phyloP scores from a whole-genome alignment of 2,329 filamentous ascomycete species.

The Sordariomycetes sp. region DNA sequence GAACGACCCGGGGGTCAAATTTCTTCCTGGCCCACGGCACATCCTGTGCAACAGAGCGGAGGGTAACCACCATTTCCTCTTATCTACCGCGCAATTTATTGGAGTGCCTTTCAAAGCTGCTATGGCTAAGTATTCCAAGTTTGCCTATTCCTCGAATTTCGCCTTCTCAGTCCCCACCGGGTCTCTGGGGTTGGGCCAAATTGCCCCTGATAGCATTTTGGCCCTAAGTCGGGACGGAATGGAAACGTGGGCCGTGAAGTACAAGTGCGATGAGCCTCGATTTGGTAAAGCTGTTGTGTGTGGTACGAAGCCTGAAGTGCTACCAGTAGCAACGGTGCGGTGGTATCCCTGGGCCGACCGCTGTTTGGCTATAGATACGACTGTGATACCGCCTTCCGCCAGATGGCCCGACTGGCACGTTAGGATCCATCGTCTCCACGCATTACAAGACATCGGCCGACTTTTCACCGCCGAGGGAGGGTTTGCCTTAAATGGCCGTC shows the following conservation, averaged over 20 bases:
- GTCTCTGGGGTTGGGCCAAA: slow-evolving; percentile 18
- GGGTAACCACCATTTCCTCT: slow-evolving; percentile 31
- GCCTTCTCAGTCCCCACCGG: slow-evolving; percentile 33
- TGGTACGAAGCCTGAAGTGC: slow-evolving; percentile 3
- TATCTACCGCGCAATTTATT: slow-evolving; percentile 28
- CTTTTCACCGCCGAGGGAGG: slow-evolving; percentile 8
- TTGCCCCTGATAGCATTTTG: slow-evolving; percentile 24
- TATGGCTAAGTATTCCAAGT: slow-evolving; percentile 36
- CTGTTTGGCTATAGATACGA: slow-evolving; percentile 7
- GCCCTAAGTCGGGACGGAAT: slow-evolving; percentile 8
- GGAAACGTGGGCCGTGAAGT: slow-evolving; percentile 7
- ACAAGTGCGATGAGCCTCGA: slow-evolving; percentile 6
- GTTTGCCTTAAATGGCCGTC: slow-evolving; percentile 7
- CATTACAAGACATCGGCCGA: not conserved
- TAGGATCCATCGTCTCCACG: slow-evolving; percentile 7
- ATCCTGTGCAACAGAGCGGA: slow-evolving; percentile 2
- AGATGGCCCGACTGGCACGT: slow-evolving; percentile 60
- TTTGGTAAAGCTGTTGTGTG: not conserved
- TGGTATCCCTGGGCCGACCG: slow-evolving; percentile 8
- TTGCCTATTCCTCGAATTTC: slow-evolving; percentile 38
- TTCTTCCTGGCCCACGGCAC: slow-evolving; percentile 2
- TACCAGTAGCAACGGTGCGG: too few species aligned
- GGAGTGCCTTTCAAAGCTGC: slow-evolving; percentile 26
- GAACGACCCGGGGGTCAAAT: too few species aligned
- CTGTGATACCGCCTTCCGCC: slow-evolving; percentile 24